These are phyloP conservation scores for Cercospora zeae-maydis DNA, from an alignment of 2,329 filamentous ascomycete genomes.

Conservation along the genomic window DNA sequence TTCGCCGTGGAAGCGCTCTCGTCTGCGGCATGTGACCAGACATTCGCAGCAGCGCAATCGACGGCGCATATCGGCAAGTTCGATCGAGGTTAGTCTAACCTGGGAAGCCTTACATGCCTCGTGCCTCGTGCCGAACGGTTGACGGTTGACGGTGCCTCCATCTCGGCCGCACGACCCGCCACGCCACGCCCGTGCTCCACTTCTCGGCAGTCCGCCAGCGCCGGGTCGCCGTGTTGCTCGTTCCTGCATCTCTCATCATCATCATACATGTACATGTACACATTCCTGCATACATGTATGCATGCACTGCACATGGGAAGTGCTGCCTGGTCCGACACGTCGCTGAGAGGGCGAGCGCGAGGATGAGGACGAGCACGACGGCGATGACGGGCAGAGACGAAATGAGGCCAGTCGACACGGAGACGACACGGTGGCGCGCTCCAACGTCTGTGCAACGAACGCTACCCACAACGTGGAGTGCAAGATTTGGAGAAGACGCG, in stretches of 20 bases:
- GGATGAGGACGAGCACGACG: too few species aligned
- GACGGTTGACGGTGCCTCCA: too few species aligned
- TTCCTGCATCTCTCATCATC: neutral
- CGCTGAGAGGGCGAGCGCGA: too few species aligned
- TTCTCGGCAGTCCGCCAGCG: neutral
- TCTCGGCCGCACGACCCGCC: neutral
- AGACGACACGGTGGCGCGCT: neutral
- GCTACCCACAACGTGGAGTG: neutral
- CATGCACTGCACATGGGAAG: neutral
- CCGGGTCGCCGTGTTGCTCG: neutral
- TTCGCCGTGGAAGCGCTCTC: neutral
- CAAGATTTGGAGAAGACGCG: constrained; percentile 1
- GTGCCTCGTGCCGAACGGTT: too few species aligned
- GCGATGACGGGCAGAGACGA: too few species aligned
- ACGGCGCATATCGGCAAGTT: neutral
- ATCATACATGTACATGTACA: too few species aligned
- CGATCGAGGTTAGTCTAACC: neutral
- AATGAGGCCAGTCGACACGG: neutral
- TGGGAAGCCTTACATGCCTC: too few species aligned
- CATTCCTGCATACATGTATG: too few species aligned
- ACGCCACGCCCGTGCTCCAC: neutral
- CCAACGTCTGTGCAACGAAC: neutral
- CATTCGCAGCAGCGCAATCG: neutral
- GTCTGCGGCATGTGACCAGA: neutral
- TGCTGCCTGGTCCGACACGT: too few species aligned